Conservation (phyloP, 768 basidiomycete species). For the Lentinula lateritia region DNA sequence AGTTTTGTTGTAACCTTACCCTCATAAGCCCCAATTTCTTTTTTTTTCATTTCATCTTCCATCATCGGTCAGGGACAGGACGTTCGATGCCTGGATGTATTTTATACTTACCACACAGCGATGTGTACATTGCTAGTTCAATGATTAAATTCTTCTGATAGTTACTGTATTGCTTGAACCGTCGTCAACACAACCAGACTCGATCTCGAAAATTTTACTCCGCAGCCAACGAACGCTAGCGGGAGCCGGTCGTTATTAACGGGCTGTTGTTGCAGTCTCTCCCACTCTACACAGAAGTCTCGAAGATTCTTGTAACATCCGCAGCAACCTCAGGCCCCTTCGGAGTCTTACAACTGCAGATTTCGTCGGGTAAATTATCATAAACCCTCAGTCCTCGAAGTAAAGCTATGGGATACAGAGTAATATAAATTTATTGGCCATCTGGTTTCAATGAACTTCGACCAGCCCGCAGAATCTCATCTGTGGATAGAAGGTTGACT, state of each 20-base stretch:
- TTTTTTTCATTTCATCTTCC: neutral
- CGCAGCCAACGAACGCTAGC: neutral
- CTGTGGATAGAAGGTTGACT: constrained; percentile 89
- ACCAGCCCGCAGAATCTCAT: constrained; percentile 90
- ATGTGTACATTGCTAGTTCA: neutral
- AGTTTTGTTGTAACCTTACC: neutral
- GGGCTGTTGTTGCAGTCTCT: too few species aligned
- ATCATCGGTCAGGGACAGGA: neutral
- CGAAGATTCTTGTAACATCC: too few species aligned
- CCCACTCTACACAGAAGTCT: too few species aligned
- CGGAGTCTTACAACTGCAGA: too few species aligned
- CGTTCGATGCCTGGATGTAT: neutral
- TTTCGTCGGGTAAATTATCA: too few species aligned
- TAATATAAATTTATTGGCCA: constrained; percentile 37
- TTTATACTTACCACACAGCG: neutral
- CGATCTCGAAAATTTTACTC: neutral
- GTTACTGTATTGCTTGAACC: neutral
- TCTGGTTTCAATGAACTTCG: constrained; percentile 85
- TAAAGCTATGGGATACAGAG: neutral
- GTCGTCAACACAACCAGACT: too few species aligned
- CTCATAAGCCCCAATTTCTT: neutral
- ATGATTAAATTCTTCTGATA: neutral
- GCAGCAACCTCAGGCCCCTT: too few species aligned
- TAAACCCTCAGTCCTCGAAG: too few species aligned
- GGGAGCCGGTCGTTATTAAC: too few species aligned